A percentile compares a stretch with the other conserved stretches of the same genome.
These are phyloP conservation scores for Pythium aristosporum DNA, from an alignment of 352 stramenopile species.

Conservation along the genomic window DNA sequence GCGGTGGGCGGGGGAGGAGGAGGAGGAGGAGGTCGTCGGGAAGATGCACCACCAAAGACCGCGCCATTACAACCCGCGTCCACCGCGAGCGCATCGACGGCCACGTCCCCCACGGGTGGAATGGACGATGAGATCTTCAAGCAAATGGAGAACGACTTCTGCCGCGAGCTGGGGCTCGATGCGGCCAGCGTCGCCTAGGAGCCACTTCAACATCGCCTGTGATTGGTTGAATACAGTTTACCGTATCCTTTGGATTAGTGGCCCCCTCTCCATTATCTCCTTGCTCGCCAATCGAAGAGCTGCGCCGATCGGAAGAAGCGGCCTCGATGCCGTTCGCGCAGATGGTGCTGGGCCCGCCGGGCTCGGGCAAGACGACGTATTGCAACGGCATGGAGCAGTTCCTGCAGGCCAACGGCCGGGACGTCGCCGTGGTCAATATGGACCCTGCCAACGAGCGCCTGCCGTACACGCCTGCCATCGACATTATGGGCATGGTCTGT, in stretches of 20 bases:
- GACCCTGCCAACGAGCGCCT: slow-evolving; percentile 96
- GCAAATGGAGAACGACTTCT: slow-evolving; percentile 79
- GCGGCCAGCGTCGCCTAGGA: slow-evolving; percentile 4
- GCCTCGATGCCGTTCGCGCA: slow-evolving; percentile 72
- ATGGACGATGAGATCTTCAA: slow-evolving; percentile 73
- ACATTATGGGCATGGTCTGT: slow-evolving; percentile 96
- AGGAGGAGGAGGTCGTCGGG: slow-evolving; percentile 12
- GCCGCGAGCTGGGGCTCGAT: slow-evolving; percentile 65
- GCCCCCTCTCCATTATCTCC: background rate
- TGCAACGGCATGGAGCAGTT: slow-evolving; percentile 98
- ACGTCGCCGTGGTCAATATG: slow-evolving; percentile 95
- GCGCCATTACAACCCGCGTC: slow-evolving; percentile 11
- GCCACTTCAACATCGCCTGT: slow-evolving; percentile 2
- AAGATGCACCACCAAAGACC: slow-evolving; percentile 27
- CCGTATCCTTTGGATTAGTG: slow-evolving; percentile 5
- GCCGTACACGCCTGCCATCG: slow-evolving; percentile 79
- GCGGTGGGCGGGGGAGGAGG: background rate
- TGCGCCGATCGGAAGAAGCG: background rate
- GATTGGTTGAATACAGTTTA: slow-evolving; percentile 7
- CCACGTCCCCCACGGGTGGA: background rate
- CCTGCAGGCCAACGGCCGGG: slow-evolving; percentile 58
- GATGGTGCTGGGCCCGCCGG: slow-evolving; percentile 70
- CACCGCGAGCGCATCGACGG: background rate
- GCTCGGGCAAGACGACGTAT: slow-evolving; percentile 98
- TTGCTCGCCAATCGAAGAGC: slow-evolving; percentile 14